Evolutionary conservation across 192 early-diverging fungal species (phyloP).

Genomic region (Coemansia sp.): DNA sequence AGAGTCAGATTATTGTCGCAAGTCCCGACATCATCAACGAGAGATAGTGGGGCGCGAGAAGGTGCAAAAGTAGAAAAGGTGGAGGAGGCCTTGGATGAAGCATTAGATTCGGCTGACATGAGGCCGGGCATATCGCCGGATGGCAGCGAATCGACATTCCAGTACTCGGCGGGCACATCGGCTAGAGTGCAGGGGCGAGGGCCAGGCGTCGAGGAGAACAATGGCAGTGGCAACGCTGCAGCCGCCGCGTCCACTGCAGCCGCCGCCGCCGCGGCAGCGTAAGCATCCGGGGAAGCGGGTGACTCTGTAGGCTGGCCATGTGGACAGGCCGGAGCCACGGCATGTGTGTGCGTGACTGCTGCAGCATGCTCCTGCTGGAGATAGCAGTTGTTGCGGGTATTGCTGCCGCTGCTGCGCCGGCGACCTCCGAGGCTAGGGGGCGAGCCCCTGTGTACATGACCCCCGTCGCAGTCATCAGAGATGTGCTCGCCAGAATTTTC

Average conservation of each 20-base stretch:
- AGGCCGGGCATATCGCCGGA: constrained; percentile 18
- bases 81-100: constrained; percentile 21
- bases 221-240: neutral
- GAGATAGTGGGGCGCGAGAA: constrained; percentile 1
- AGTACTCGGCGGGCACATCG: neutral
- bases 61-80: constrained; percentile 10
- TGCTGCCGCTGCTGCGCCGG: neutral
- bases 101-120: neutral
- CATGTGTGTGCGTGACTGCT: neutral
- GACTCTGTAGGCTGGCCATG: neutral
- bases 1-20: too few species aligned
- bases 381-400: neutral
- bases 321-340: neutral
- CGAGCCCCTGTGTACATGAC: neutral
- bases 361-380: neutral
- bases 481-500: too few species aligned
- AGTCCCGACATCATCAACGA: neutral
- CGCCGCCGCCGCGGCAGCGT: neutral
- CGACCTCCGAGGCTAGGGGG: neutral
- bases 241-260: neutral
- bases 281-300: neutral
- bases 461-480: too few species aligned
- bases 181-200: neutral
- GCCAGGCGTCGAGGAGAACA: neutral
- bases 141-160: neutral